Evolutionary conservation across 1,284 basidiomycete genomes (phyloP), one percentile per base, ranked within the genome.

Genomic region (Omphalotus olearius): DNA sequence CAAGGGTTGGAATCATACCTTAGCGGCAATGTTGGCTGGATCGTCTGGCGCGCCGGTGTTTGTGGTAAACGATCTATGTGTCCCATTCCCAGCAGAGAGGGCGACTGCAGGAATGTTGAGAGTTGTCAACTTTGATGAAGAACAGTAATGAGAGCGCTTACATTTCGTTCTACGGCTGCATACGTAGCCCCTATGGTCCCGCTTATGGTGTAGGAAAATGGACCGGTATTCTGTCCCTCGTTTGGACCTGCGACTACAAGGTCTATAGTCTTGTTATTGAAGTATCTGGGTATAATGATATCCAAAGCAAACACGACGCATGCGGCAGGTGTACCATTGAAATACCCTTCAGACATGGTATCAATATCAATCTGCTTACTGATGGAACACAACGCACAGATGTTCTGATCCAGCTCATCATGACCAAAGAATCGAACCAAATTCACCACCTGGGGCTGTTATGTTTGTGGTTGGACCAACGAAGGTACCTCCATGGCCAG

Each of bases 381-480:
- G 11, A 17, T 41, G n/a, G 13, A 28, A 23, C 23, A 30, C 9
- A 28, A 47, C 45, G 30, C 38, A 55, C 54, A 55, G 14, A 55
- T 28, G 26, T 55, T 52, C 23, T 51, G 17, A 43, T 55, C 51
- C 23, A 40, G 37, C 16, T 17, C 45, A 45, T 55, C 54, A 10
- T 49, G 50, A 5, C 54, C 54, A 30, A 55, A 55, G 39, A 38
- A 52, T 52, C 14, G 44, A 37, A 11, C 54, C 54, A 25, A 55
- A 55, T 50, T 55, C 54, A 20, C 54, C 54, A 14, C 54, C 54
- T 25, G 54, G 54, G 6, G 49, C 50, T n/a, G 50, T 52, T 45
- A 55, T 55, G 39, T 55, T 55, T 13, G 51, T 51, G 13, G 50
- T 52, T 9, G 54, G 54, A 14, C 52, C 39, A 4, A 52, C 50